Evolutionary conservation across 2,329 filamentous ascomycete genomes (phyloP).

Genomic region (Colletotrichum caudatum): DNA sequence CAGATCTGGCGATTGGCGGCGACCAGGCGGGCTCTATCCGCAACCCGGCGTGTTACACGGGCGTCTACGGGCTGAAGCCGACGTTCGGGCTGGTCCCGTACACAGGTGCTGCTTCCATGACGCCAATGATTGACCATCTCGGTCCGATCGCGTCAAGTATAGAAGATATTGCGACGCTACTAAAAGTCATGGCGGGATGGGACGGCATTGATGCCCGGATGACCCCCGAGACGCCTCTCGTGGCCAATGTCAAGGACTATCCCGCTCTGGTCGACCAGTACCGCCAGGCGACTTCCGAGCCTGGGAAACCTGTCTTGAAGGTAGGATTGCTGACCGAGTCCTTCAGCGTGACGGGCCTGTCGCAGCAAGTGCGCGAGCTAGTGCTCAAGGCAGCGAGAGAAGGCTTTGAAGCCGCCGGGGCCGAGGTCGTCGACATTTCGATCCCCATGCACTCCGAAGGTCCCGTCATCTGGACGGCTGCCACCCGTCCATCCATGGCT

Average conservation of each 20-base stretch:
- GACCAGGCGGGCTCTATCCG: constrained; percentile 56
- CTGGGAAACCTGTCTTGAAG: constrained; percentile 46
- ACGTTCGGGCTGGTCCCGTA: constrained; percentile 62
- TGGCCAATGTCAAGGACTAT: constrained; percentile 50
- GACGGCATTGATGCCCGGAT: constrained; percentile 62
- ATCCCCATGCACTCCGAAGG: constrained; percentile 61
- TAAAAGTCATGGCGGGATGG: constrained; percentile 59
- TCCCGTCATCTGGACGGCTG: constrained; percentile 49
- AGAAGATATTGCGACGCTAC: constrained; percentile 55
- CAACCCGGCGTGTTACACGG: constrained; percentile 52
- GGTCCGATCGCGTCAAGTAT: constrained; percentile 58
- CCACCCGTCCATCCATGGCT: constrained; percentile 58
- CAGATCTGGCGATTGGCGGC: constrained; percentile 53
- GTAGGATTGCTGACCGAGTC: constrained; percentile 61
- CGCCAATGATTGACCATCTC: constrained; percentile 57
- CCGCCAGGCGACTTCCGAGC: not conserved
- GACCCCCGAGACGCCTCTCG: constrained; percentile 54
- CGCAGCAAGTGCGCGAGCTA: constrained; percentile 51
- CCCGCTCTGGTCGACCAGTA: constrained; percentile 22
- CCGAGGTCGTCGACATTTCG: constrained; percentile 57
- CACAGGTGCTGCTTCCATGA: constrained; percentile 56
- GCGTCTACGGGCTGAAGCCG: constrained; percentile 58
- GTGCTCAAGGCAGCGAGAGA: constrained; percentile 52
- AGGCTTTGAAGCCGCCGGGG: constrained; percentile 56
- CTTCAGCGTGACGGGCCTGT: constrained; percentile 53